These are phyloP conservation scores for Penicillium carneum DNA, from an alignment of 2,329 filamentous ascomycete genomes.

Conservation along the genomic window DNA sequence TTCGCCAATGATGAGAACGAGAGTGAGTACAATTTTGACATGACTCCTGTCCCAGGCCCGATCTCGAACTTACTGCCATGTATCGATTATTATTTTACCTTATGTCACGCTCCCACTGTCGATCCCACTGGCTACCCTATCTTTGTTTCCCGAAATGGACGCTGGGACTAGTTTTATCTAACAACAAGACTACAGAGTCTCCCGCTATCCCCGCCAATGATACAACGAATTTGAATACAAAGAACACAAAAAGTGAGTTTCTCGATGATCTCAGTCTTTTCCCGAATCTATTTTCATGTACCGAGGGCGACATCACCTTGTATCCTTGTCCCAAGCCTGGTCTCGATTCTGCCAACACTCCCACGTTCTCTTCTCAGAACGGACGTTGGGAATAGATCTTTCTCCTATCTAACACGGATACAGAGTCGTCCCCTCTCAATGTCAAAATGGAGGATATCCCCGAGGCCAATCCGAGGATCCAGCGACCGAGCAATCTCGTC, in stretches of 20 bases:
- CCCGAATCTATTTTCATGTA: not conserved
- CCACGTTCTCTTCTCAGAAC: not conserved
- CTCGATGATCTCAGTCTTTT: not conserved
- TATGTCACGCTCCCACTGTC: not conserved
- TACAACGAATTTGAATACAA: not conserved
- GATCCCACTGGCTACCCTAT: not conserved
- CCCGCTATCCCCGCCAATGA: not conserved
- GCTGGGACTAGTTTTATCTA: slow-evolving; percentile 12
- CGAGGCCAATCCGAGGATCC: not conserved
- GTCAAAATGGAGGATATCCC: slow-evolving; percentile 3
- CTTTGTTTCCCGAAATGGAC: slow-evolving; percentile 6
- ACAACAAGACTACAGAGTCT: not conserved
- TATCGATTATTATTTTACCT: not conserved
- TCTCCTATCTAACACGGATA: slow-evolving; percentile 2
- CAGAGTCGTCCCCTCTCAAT: not conserved
- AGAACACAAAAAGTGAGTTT: slow-evolving; percentile 4
- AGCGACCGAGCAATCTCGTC: not conserved
- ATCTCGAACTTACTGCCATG: not conserved
- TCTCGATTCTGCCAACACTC: not conserved
- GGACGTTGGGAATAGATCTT: not conserved
- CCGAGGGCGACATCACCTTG: not conserved
- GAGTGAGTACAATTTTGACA: slow-evolving; percentile 6
- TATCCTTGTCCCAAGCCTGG: not conserved
- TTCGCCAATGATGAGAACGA: not conserved
- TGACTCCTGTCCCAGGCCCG: not conserved